Evolutionary conservation across 345 rosid species (phyloP), one percentile per base, ranked within the genome.

Genomic region (Citrus reticulata): DNA sequence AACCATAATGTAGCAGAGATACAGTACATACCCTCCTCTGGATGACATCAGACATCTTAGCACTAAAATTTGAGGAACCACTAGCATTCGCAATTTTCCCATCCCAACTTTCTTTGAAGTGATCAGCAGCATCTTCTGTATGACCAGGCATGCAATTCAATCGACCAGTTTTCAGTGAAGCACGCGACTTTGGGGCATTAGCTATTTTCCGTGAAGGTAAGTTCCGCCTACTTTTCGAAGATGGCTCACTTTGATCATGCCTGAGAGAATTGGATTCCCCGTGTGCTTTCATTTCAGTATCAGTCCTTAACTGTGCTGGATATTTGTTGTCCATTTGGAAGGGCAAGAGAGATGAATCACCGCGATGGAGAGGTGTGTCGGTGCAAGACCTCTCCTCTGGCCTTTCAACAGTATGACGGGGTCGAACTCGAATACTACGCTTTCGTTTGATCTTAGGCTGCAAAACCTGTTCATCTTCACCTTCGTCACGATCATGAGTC

Each of bases 361-460:
- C 89, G 75, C 82, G 89, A 79, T 90, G 97, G 78, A 82, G 83
- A 55, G 83, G 84, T 27, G 82, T 71, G 78, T 92, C 97, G 74
- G 54, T 84, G 78, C 85, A 84, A 54, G 85, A 74, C 77, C 85
- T 93, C 82, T 86, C 91, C 70, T 91, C 97, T 64, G 70, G 81
- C 85, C 82, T 93, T 83, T 96, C 98, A 81, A 89, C 55, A 30
- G 89, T 81, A 60, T 88, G 97, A 72, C 98, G 96, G 51, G 98
- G 97, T 66, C 99, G 91, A 83, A 92, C 61, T 71, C 99, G 90
- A 81, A 93, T 88, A 81, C 99, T 97, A n/a, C 98, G 98, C 79
- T 97, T 97, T 73, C 99, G 85, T 89, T 91, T 94, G 80, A 97
- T 91, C 86, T 86, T 97, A 68, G 99, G 99, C 82, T 94, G 99